Base-by-base conservation (phyloP, 805 yeast species). In the Myxozyma melibiosi region DNA sequence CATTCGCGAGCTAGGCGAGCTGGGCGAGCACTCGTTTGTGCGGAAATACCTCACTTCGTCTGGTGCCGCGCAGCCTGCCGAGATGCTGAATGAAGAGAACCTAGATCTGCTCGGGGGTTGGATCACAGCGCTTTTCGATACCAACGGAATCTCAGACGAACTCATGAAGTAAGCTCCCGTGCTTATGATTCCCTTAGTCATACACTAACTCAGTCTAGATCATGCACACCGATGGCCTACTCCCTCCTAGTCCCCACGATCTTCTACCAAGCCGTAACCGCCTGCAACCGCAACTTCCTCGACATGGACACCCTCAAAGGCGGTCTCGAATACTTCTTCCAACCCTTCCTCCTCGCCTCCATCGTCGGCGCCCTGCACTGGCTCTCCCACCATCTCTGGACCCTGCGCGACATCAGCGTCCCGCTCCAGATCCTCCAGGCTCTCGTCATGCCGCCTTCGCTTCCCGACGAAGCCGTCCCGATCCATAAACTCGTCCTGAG, bases 81-180 rank as follows among this genome's bases (percentile, higher is more conserved):
- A 61, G 33, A 37, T 51, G 42, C 35, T 55, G 34, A 41, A 61
- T 6, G 64, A 62, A 4, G 68, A 67, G 3, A 68, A 67, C 25
- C 62, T 64, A 20, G 69, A 66, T 4, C 64, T 70, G 5, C 71
- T 85, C 16, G 80, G 82, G 42, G 86, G 82, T 24, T 92, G 98
- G 98, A 80, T 87, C 44, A 74, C 80, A 27, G 91, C 94, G 1
- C 71, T 92, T 39, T 90, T 88, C 71, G 91, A 89, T 60, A 80
- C 88, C 31, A 85, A 85, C 37, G 96, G 97, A 2, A 82, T 91
- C 35, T 85, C 96, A 0, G 97, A 92, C 71, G 91, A 87, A 42
- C 72, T 90, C 58, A 82, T 91, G 67, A 80, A 84, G 63, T 43
- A 43, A 28, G 37, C 4, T 27, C 76, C 30, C 20, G 18, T 1